Evolutionary conservation across 345 rosid species (phyloP), one percentile per base, ranked within the genome.

Genomic region (Acer saccharum): DNA sequence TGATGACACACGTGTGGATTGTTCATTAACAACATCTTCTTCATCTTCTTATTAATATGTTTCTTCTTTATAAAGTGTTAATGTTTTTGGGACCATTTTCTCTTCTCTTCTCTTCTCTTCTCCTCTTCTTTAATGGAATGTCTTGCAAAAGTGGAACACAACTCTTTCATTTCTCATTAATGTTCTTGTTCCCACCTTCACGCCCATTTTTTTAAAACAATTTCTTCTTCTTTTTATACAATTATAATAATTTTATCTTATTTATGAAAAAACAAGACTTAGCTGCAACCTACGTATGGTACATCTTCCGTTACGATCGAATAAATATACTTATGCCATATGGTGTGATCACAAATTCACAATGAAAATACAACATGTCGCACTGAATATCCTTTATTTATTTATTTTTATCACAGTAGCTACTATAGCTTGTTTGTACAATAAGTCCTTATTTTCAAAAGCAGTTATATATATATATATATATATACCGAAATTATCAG

Each of bases 1-100:
- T 87, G 86, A 84, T 84, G 86, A 73, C 83, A 83, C 93, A 90
- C 96, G 96, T 88, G 93, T 84, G 67, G 82, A 82, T 62, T n/a
- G 68, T 79, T 70, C 73, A 74, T 82, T 80, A 29, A 55, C 18
- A 58, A n/a, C 71, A 81, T 39, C 65, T 44, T 35, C 65, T 35
- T 35, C 6, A 35, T 35, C 39, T 35, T 35, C 39, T 35, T 4
- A 4, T 32, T 23, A 68, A 29, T 80, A 74, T 77, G 85, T 72
- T 83, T 81, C 83, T 35, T 35, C 39, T 4, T 35, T 35, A 4
- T 67, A 62, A 82, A 63, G 77, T 48, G 48, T 71, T 21, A 6
- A 65, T 57, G 7, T 21, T 73, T 72, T 69, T 54, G 86, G 87
- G 89, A 83, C 87, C 86, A 65, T 72, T 77, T 69, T 69, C 77